Percentiles rank a stretch among this genome's conserved stretches.
Evolutionary conservation across 2,329 filamentous ascomycete species (phyloP).

Genomic region (Stenocarpella maydis): DNA sequence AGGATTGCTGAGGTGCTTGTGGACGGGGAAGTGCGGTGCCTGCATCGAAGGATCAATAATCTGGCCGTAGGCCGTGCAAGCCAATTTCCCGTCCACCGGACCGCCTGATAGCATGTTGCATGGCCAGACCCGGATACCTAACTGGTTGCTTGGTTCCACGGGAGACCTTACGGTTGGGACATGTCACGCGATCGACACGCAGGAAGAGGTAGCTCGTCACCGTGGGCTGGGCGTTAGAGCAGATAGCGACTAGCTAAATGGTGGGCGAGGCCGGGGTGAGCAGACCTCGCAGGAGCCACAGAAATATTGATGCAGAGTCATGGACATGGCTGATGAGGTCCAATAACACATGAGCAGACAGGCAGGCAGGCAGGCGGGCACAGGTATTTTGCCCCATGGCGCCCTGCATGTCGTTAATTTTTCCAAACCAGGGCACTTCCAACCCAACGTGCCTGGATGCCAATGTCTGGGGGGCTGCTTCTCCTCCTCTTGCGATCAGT

Average conservation of each 20-base stretch:
- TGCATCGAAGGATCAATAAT: conserved; percentile 5
- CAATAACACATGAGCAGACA: no score
- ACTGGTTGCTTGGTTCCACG: not conserved
- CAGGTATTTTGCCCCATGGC: not conserved
- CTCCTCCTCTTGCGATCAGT: not conserved
- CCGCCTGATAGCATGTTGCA: not conserved
- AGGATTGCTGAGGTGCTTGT: not conserved
- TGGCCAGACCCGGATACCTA: not conserved
- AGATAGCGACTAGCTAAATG: no score
- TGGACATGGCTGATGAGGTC: no score
- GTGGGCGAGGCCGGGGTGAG: no score
- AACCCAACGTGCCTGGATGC: no score
- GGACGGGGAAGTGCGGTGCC: not conserved
- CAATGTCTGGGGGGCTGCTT: no score
- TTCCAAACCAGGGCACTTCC: no score
- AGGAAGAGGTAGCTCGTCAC: not conserved
- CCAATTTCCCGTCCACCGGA: not conserved
- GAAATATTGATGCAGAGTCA: no score
- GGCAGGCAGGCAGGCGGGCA: not conserved
- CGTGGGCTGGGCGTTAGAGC: no score
- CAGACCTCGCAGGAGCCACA: no score
- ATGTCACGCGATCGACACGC: not conserved
- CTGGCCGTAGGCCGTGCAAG: not conserved
- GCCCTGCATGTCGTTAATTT: not conserved
- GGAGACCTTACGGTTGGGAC: not conserved